Base-by-base conservation (phyloP, 148 eudicot genomes). In the Heliosperma pusillum region DNA sequence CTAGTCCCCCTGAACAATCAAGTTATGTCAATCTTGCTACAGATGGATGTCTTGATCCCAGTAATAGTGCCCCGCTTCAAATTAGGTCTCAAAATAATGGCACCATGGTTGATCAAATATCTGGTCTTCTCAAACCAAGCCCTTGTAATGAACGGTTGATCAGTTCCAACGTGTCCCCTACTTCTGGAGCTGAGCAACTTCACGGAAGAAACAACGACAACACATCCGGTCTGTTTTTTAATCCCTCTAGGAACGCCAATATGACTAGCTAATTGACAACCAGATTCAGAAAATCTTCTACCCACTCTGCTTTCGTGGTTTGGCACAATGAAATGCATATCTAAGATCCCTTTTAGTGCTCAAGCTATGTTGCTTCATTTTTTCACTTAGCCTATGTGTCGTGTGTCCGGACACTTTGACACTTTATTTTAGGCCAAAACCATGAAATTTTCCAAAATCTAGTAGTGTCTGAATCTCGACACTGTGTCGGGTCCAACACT, bases 21-120 rank as follows among this genome's bases (percentile, higher is more conserved):
- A 74, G 81, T 69, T 81, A 89, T 78, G 85, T 71, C 65, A 80
- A 82, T 79, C 82, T 74, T 53, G 77, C 80, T 63, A 84, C 78
- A 82, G 79, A 83, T 83, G 83, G 77, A 62, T 76, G 71, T 80
- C 81, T 68, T 77, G 77, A 79, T 69, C 76, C 86, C 71, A 72
- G 76, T 79, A 71, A 78, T 45, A 84, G 80, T 73, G 63, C 70
- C 21, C 81, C 79, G 75, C 86, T 74, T 64, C 77, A 71, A 74
- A 87, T 82, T 74, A 77, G 75, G 76, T 71, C 66, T 65, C 77
- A 67, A 59, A 75, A 67, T 70, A 81, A 74, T 70, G 75, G 69
- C 71, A 72, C 61, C 52, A 24, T 71, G 69, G 70, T 24, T 66
- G 83, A 76, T 71, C 83, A 76, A 70, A 24, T 73, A 56, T 74